Conservation (phyloP, 768 basidiomycete genomes). For the Serendipita vermifera region DNA sequence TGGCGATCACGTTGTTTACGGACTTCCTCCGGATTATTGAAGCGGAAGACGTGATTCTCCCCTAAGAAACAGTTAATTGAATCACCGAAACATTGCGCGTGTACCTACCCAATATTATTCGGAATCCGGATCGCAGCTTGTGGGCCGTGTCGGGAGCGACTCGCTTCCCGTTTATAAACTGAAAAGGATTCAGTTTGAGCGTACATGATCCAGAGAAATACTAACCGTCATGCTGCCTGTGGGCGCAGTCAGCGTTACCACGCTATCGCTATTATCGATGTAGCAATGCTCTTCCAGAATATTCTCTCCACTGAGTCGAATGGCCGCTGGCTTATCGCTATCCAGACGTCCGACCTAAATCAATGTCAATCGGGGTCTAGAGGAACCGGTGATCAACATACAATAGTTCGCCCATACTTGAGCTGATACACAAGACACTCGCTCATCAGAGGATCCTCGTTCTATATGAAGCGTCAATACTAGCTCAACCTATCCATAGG, state of each 20-base stretch:
- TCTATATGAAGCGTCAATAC: too few species aligned
- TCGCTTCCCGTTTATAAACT: slow-evolving; percentile 94
- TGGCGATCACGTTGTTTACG: slow-evolving; percentile 81
- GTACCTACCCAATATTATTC: slow-evolving; percentile 85
- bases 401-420: slow-evolving; percentile 70
- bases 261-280: slow-evolving; percentile 77
- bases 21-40: slow-evolving; percentile 91
- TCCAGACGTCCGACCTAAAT: slow-evolving; percentile 75
- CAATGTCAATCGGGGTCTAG: slow-evolving; percentile 9
- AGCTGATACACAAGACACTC: slow-evolving; percentile 91
- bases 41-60: slow-evolving; percentile 96
- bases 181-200: too few species aligned
- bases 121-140: slow-evolving; percentile 86
- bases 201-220: too few species aligned
- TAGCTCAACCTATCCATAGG: too few species aligned
- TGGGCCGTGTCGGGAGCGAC: slow-evolving; percentile 63
- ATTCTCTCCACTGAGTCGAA: slow-evolving; percentile 83
- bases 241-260: slow-evolving; percentile 68
- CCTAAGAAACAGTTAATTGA: slow-evolving; percentile 38
- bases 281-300: slow-evolving; percentile 88
- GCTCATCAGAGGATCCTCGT: slow-evolving; percentile 94
- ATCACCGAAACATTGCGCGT: slow-evolving; percentile 5
- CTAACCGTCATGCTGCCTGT: slow-evolving; percentile 72
- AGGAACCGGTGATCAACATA: slow-evolving; percentile 26
- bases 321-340: slow-evolving; percentile 67